Percentiles rank a stretch among this genome's conserved stretches.
phyloP scores from a whole-genome alignment of 495 filamentous ascomycete species.

The Penicillium crystallinum region DNA sequence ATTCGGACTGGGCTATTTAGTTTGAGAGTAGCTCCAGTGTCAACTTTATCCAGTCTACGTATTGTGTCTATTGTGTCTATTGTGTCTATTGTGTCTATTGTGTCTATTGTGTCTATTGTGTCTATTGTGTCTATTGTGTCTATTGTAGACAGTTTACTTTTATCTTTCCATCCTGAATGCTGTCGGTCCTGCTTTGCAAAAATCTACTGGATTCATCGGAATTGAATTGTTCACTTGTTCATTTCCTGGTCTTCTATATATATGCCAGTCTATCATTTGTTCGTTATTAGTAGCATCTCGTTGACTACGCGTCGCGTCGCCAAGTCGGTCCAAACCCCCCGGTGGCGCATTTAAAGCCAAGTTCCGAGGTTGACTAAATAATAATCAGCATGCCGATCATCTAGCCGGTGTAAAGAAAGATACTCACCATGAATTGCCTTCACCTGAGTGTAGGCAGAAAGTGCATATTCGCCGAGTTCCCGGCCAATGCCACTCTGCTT shows the following conservation, averaged over 20 bases:
- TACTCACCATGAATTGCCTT: constrained; percentile 1
- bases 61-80: too few species aligned
- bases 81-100: too few species aligned
- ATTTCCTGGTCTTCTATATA: background rate
- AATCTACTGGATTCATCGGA: background rate
- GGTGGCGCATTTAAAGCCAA: background rate
- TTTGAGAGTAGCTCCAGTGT: too few species aligned
- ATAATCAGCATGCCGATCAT: background rate
- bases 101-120: too few species aligned
- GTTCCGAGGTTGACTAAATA: background rate
- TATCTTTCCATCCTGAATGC: too few species aligned
- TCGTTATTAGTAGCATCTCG: background rate
- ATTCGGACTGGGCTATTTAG: too few species aligned
- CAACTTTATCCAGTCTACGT: too few species aligned
- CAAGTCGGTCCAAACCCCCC: background rate
- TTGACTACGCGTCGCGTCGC: background rate
- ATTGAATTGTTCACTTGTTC: background rate
- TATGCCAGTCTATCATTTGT: background rate
- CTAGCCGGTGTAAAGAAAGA: background rate
- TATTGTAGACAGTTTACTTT: too few species aligned
- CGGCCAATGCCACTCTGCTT: constrained; percentile 1
- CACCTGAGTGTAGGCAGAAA: constrained; percentile 2
- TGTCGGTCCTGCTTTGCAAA: background rate
- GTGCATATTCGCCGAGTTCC: background rate
- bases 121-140: too few species aligned